Evolutionary conservation across 208 protist species (phyloP).

Genomic region (Wallacemonas collosoma): DNA sequence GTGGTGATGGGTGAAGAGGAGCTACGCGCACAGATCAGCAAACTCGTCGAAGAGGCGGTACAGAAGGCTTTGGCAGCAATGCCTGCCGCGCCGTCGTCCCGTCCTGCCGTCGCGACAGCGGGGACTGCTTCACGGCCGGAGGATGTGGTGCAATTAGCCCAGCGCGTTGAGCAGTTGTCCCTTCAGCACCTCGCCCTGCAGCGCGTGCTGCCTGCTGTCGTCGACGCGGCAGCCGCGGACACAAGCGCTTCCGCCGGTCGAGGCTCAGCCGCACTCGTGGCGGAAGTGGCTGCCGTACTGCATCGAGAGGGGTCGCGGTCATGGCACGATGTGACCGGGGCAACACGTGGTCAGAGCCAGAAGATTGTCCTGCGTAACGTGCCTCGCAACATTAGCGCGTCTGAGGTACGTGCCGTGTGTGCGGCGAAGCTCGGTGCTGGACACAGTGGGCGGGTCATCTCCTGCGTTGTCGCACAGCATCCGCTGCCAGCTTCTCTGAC

Average conservation of each 20-base stretch:
- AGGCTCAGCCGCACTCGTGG: background rate
- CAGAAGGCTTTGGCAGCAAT: conserved; percentile 1
- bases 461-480: conserved; percentile 53
- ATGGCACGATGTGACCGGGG: conserved; percentile 55
- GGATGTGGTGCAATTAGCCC: conserved; percentile 37
- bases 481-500: background rate
- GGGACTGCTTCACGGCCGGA: conserved; percentile 15
- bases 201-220: conserved; percentile 20
- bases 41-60: background rate
- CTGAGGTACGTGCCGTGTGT: conserved; percentile 65
- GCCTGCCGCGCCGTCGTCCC: background rate
- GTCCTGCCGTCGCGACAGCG: background rate
- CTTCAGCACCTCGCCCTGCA: conserved; percentile 38
- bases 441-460: conserved; percentile 38
- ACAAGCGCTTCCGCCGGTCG: background rate
- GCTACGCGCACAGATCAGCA: background rate
- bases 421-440: conserved; percentile 29
- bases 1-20: conserved; percentile 1
- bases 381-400: conserved; percentile 58
- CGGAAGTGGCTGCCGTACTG: conserved; percentile 19
- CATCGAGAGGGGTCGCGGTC: conserved; percentile 28
- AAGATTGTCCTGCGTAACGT: conserved; percentile 54
- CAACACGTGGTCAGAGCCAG: conserved; percentile 47
- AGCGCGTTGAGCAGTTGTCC: conserved; percentile 42
- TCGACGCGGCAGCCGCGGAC: background rate